phyloP scores from a whole-genome alignment of 2,329 filamentous ascomycete species.

The Fusarium tricinctum region DNA sequence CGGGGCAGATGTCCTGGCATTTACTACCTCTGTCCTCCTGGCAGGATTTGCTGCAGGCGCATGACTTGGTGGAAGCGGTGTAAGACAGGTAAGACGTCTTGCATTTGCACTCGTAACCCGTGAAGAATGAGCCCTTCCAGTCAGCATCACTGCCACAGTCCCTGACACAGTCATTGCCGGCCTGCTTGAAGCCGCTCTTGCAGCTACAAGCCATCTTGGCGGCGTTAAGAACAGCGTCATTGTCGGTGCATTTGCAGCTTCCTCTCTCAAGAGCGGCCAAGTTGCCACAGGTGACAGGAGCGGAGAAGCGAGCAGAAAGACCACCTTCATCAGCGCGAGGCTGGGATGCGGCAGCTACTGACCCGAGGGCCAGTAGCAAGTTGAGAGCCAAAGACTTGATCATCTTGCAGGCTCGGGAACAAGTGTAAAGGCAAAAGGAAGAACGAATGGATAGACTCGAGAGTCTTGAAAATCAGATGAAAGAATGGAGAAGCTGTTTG shows the following conservation, averaged over 20 bases:
- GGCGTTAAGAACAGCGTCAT: background rate
- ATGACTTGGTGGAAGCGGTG: background rate
- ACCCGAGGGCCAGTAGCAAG: background rate
- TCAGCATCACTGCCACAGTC: background rate
- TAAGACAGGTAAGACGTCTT: background rate
- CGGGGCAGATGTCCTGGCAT: background rate
- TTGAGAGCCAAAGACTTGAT: background rate
- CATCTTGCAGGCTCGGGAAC: background rate
- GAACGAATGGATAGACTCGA: background rate
- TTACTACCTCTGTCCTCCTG: background rate
- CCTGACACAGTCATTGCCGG: background rate
- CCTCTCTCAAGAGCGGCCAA: background rate
- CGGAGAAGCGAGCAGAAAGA: background rate
- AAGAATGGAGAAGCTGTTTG: background rate
- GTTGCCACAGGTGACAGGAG: background rate
- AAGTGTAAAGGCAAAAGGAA: background rate
- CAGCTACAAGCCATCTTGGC: background rate
- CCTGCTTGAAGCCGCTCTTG: background rate
- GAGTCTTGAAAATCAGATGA: background rate
- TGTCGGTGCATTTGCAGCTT: background rate
- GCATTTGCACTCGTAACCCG: background rate
- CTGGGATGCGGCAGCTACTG: background rate
- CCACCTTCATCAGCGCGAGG: background rate
- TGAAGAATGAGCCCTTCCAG: background rate
- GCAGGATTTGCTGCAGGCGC: background rate